Evolutionary conservation across 805 yeast species (phyloP), one percentile per base, ranked within the genome.

Genomic region (Saccharomycopsis fibuligera): DNA sequence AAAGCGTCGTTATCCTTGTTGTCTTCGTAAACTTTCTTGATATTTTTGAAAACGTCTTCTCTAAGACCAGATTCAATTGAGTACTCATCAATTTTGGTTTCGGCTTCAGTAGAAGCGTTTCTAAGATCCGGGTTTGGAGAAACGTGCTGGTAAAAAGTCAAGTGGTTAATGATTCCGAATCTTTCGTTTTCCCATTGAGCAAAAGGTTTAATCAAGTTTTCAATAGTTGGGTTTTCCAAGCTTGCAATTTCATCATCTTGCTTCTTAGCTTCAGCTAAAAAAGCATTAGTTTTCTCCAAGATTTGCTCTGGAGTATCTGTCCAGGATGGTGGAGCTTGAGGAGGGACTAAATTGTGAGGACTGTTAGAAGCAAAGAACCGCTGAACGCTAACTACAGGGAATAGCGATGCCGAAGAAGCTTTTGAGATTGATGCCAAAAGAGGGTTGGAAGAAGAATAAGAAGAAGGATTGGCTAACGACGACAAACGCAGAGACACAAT

Each of bases 91-190:
- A 83, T 62, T 51, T 70, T 59, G 59, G 78, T 78, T 54, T 81
- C 84, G 0, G 86, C 82, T 51, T 75, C 67, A 39, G 73, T 73
- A 2, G 90, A 79, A 3, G 88, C 86, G 54, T 83, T 86, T 58
- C 96, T 74, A 29, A 84, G 60, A n/a, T 66, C 78, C 58, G 80
- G 76, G 54, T 74, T 71, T 19, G 78, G 58, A 2, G 90, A 81
- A 9, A 87, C 90, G 56, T 83, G 81, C 62, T 81, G 87, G 58
- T 79, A 81, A 60, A 87, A 86, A 17, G 81, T 68, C 56, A 85
- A 63, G 56, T 74, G 81, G 56, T 73, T 74, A 24, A 68, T 67
- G 5, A 71, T 45, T 4, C 72, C 72, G 8, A 69, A 63, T 38
- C 72, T 68, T 23, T 64, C 65, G 59, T 84, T 80, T 54, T 78